phyloP scores from a whole-genome alignment of 1,284 basidiomycete genomes.

The Anthracocystis panici-leucophaei region DNA sequence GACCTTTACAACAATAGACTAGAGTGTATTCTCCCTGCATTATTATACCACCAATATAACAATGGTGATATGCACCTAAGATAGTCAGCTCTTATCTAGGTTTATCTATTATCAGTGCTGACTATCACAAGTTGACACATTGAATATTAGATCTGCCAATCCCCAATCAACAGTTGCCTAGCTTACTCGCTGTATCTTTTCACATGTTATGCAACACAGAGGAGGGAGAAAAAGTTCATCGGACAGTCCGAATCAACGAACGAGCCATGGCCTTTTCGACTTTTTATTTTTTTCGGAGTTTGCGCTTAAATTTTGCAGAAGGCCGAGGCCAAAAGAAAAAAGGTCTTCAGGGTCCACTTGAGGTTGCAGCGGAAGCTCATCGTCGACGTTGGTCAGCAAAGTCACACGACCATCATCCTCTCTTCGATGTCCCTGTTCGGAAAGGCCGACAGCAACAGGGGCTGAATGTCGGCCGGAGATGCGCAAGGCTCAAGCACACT shows the following conservation, averaged over 20 bases:
- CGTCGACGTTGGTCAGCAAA: background rate
- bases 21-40: too few relatives aligned
- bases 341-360: slow-evolving; percentile 5
- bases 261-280: background rate
- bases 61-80: too few relatives aligned
- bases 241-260: background rate
- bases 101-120: too few relatives aligned
- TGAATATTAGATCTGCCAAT: too few relatives aligned
- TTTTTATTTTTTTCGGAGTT: background rate
- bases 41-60: too few relatives aligned
- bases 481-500: background rate
- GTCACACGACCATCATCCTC: slow-evolving; percentile 3
- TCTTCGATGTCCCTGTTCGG: background rate
- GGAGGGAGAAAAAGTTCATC: background rate
- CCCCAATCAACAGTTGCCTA: too few relatives aligned
- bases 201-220: background rate
- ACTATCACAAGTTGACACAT: too few relatives aligned
- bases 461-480: slow-evolving; percentile 10
- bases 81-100: too few relatives aligned
- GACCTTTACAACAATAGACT: too few relatives aligned
- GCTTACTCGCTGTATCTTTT: too few relatives aligned
- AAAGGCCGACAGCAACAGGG: background rate
- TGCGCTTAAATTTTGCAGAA: background rate
- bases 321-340: background rate
- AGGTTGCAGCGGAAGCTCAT: background rate